Conservation (phyloP, 1,284 basidiomycete genomes). For the Leccinum variabile region DNA sequence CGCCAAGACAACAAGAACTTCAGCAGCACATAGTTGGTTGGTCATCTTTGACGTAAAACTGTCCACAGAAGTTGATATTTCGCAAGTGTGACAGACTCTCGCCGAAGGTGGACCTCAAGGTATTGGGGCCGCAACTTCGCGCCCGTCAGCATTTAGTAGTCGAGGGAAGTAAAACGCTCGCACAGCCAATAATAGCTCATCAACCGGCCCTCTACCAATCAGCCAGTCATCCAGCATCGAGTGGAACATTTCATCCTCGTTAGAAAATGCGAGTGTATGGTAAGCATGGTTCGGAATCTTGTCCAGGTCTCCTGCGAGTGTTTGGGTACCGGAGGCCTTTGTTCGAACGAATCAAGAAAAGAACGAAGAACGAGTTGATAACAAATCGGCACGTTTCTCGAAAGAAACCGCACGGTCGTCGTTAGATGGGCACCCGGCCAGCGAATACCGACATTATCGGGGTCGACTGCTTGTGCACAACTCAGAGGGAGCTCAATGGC, state of each 20-base stretch:
- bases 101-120: conserved; percentile 84
- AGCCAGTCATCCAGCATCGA: conserved; percentile 95
- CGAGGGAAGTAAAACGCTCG: conserved; percentile 24
- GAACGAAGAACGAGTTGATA: conserved; percentile 86
- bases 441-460: conserved; percentile 24
- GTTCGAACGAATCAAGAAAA: conserved; percentile 72
- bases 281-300: conserved; percentile 73
- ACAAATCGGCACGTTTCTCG: conserved; percentile 39
- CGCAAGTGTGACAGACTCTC: conserved; percentile 77
- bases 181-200: conserved; percentile 84
- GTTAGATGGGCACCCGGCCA: conserved; percentile 58
- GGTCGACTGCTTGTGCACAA: too few relatives aligned
- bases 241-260: conserved; percentile 92
- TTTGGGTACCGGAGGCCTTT: conserved; percentile 40
- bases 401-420: conserved; percentile 59
- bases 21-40: conserved; percentile 82
- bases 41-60: conserved; percentile 92
- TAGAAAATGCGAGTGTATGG: conserved; percentile 72
- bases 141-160: conserved; percentile 10
- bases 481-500: too few relatives aligned
- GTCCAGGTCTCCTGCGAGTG: conserved; percentile 55
- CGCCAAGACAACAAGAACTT: conserved; percentile 84
- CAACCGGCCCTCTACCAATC: conserved; percentile 74
- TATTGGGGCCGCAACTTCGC: conserved; percentile 78
- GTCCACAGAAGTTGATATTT: conserved; percentile 92